phyloP scores from a whole-genome alignment of 176 grass and related monocot species.

The Aegilops longissima region DNA sequence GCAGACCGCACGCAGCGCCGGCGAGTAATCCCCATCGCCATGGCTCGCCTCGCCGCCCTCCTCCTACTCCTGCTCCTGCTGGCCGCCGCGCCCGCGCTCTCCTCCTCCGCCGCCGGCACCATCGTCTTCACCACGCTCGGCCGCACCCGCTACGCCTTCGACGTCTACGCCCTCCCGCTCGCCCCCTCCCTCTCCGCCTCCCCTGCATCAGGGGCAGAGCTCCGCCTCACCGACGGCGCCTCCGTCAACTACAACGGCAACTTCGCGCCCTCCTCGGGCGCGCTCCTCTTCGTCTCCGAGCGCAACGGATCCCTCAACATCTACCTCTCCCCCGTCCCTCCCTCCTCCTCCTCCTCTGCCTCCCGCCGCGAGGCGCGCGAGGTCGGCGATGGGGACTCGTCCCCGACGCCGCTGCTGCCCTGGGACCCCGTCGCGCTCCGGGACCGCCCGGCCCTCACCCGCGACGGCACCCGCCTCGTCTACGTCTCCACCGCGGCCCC shows the following conservation, averaged over 20 bases:
- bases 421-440: constrained; percentile 57
- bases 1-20: no score
- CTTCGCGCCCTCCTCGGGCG: constrained; percentile 51
- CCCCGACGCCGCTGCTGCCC: constrained; percentile 31
- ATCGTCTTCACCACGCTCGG: constrained; percentile 88
- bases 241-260: constrained; percentile 93
- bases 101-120: constrained; percentile 27
- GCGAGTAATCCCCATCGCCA: neutral
- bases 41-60: neutral
- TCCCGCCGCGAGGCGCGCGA: constrained; percentile 25
- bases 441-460: constrained; percentile 65
- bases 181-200: constrained; percentile 26
- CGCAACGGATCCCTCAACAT: constrained; percentile 71
- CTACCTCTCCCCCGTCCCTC: constrained; percentile 41
- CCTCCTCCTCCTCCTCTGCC: no score
- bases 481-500: constrained; percentile 72
- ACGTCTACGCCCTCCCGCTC: constrained; percentile 71
- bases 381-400: neutral
- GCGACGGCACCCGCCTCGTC: constrained; percentile 51
- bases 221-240: constrained; percentile 68
- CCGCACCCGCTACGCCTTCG: constrained; percentile 83
- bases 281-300: constrained; percentile 77
- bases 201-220: constrained; percentile 38
- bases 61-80: constrained; percentile 4
- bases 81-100: neutral